Conservation (phyloP, 352 stramenopile genomes). For the Phytopythium montanum region DNA sequence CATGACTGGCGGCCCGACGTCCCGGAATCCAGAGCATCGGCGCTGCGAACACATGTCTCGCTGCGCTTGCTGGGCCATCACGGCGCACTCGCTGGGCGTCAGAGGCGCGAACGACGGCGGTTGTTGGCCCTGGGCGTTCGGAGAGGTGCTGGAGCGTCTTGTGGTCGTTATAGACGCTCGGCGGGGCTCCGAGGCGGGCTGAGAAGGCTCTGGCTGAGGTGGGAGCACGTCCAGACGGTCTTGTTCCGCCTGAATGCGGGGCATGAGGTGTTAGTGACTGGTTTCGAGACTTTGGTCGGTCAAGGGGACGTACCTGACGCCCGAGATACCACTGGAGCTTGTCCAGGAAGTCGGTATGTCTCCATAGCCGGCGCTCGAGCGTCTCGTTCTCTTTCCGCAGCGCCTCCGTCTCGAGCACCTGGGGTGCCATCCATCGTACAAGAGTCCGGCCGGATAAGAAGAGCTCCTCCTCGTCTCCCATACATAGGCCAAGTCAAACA, state of each 20-base stretch:
- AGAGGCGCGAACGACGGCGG: constrained; percentile 25
- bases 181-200: background rate
- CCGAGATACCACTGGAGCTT: constrained; percentile 15
- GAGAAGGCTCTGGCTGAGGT: background rate
- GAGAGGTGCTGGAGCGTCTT: background rate
- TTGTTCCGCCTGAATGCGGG: background rate
- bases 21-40: constrained; percentile 9
- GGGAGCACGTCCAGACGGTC: background rate
- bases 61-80: constrained; percentile 12
- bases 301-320: constrained; percentile 9
- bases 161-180: constrained; percentile 5
- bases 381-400: constrained; percentile 19
- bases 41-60: constrained; percentile 17
- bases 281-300: background rate
- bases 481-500: too few relatives aligned
- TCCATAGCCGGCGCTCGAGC: constrained; percentile 22
- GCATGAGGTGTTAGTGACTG: background rate
- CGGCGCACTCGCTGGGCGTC: constrained; percentile 18
- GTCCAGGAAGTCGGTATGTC: constrained; percentile 23
- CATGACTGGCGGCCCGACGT: constrained; percentile 17
- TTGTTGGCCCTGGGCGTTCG: constrained; percentile 7
- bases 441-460: too few relatives aligned
- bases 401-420: constrained; percentile 22
- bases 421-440: too few relatives aligned
- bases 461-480: too few relatives aligned